Evolutionary conservation across 2,329 filamentous ascomycete genomes (phyloP).

Genomic region (Paecilomyces fulvus): DNA sequence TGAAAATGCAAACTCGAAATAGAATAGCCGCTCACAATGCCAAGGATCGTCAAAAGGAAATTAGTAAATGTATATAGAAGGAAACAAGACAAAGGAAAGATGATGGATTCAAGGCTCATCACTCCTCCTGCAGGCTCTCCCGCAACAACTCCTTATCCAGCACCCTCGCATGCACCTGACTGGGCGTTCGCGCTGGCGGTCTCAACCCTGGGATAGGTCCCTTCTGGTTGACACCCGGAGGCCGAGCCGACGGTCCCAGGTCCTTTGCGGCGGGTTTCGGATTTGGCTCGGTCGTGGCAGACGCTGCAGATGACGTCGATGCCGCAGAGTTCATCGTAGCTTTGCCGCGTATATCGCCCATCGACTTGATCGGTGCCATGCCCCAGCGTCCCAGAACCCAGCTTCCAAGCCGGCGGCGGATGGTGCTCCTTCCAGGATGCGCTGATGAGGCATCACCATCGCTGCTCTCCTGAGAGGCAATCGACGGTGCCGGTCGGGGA

Average conservation of each 20-base stretch:
- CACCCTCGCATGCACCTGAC: constrained; percentile 49
- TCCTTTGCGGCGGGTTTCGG: constrained; percentile 33
- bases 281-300: constrained; percentile 10
- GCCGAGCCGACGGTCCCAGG: constrained; percentile 39
- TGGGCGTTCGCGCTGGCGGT: constrained; percentile 46
- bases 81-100: not conserved
- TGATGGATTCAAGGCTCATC: not conserved
- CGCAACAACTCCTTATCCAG: constrained; percentile 54
- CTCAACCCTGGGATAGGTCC: constrained; percentile 66
- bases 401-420: constrained; percentile 52
- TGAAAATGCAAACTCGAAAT: not conserved
- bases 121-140: constrained; percentile 48
- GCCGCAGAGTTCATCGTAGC: constrained; percentile 1
- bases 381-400: constrained; percentile 61
- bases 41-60: not conserved
- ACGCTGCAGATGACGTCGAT: constrained; percentile 9
- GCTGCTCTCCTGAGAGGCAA: constrained; percentile 11
- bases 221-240: constrained; percentile 69
- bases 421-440: constrained; percentile 19
- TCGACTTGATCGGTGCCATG: constrained; percentile 34
- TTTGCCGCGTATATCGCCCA: constrained; percentile 4
- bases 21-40: not conserved
- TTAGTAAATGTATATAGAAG: not conserved
- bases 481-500: constrained; percentile 12
- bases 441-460: constrained; percentile 12